These are phyloP conservation scores for Knufia fluminis DNA, from an alignment of 2,329 filamentous ascomycete genomes.

Conservation along the genomic window DNA sequence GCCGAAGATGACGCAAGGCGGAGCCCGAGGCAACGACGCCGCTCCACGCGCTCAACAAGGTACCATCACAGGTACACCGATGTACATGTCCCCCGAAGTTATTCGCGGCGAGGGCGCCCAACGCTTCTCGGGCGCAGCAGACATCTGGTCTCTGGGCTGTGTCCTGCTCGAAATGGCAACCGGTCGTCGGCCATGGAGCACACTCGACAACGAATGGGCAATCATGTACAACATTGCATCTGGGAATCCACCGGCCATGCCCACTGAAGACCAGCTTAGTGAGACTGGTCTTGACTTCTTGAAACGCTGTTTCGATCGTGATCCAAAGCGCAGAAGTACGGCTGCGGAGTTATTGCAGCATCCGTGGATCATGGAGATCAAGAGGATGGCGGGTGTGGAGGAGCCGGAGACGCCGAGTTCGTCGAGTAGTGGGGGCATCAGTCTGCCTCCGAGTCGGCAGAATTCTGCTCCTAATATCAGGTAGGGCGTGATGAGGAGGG, in stretches of 20 bases:
- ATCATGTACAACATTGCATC: slow-evolving; percentile 99
- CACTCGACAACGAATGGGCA: slow-evolving; percentile 96
- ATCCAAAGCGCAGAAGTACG: slow-evolving; percentile 67
- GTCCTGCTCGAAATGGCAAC: slow-evolving; percentile 98
- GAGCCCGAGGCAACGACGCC: slow-evolving; percentile 2
- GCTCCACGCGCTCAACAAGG: slow-evolving; percentile 47
- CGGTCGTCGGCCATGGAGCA: slow-evolving; percentile 85
- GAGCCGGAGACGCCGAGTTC: slow-evolving; percentile 17
- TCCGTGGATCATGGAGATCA: slow-evolving; percentile 63
- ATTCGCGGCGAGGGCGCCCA: slow-evolving; percentile 65
- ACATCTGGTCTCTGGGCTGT: slow-evolving; percentile 94
- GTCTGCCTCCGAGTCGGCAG: slow-evolving; percentile 13
- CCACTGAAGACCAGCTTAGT: slow-evolving; percentile 72
- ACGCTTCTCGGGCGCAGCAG: slow-evolving; percentile 58
- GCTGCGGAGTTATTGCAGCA: slow-evolving; percentile 87
- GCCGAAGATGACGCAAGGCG: slow-evolving; percentile 38
- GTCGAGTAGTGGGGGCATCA: slow-evolving; percentile 3
- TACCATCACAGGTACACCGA: slow-evolving; percentile 94
- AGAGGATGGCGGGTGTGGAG: slow-evolving; percentile 34
- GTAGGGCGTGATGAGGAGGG: not conserved
- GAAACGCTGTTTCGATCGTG: slow-evolving; percentile 72
- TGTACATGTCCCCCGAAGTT: slow-evolving; percentile 99
- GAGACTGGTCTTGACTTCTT: slow-evolving; percentile 80
- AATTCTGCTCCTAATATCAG: slow-evolving; percentile 14
- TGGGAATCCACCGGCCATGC: slow-evolving; percentile 82